Conservation (phyloP, 768 basidiomycete species). For the Psilocybe tampanensis region DNA sequence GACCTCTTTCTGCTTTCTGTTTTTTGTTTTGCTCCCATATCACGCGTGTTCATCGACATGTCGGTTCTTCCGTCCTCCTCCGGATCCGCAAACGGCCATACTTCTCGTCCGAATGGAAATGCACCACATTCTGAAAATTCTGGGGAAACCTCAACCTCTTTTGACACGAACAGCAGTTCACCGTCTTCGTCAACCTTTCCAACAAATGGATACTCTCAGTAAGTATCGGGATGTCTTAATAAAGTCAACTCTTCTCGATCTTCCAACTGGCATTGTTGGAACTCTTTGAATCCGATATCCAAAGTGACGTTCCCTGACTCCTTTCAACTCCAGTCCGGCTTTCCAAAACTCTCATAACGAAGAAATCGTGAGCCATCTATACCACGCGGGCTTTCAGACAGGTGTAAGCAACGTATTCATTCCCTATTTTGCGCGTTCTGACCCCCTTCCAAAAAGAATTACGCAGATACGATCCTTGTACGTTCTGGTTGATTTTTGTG, state of each 20-base stretch:
- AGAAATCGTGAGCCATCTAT: slow-evolving; percentile 77
- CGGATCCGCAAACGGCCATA: slow-evolving; percentile 53
- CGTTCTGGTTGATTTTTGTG: slow-evolving; percentile 27
- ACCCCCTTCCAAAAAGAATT: slow-evolving; percentile 54
- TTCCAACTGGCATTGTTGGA: not conserved
- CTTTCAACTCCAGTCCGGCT: slow-evolving; percentile 37
- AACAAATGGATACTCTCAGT: slow-evolving; percentile 64
- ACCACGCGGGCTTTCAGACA: slow-evolving; percentile 78
- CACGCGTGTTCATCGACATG: slow-evolving; percentile 24
- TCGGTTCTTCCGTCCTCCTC: slow-evolving; percentile 43
- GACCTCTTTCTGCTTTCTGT: slow-evolving; percentile 12
- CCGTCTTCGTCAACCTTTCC: slow-evolving; percentile 45
- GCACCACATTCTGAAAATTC: slow-evolving; percentile 40
- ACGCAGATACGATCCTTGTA: slow-evolving; percentile 80
- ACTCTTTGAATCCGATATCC: not conserved
- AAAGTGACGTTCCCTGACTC: slow-evolving; percentile 9
- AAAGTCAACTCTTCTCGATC: not conserved
- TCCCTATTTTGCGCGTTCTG: slow-evolving; percentile 9
- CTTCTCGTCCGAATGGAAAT: slow-evolving; percentile 50
- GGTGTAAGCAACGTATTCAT: slow-evolving; percentile 56
- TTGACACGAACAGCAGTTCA: slow-evolving; percentile 35
- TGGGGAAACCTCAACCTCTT: slow-evolving; percentile 37
- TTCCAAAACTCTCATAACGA: slow-evolving; percentile 73
- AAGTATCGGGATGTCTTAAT: slow-evolving; percentile 31
- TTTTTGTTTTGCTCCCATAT: slow-evolving; percentile 15